Evolutionary conservation across 2,329 filamentous ascomycete genomes (phyloP), one percentile per base, ranked within the genome.

Genomic region (Pseudogymnoascus sp.): DNA sequence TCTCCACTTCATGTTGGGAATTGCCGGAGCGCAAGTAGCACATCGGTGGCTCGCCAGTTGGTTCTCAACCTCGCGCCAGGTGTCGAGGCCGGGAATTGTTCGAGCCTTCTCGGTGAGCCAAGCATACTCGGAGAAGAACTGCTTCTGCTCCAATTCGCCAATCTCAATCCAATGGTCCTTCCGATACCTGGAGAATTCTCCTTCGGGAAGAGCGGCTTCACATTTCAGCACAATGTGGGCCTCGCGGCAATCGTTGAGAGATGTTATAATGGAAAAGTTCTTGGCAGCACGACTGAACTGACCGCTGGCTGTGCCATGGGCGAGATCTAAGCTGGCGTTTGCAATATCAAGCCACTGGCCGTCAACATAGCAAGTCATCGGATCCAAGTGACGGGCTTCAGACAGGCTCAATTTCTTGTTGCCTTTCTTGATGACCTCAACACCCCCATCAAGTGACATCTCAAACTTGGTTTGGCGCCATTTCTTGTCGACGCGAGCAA

Each of bases 401-500:
- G 36, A 17, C 15, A 61, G 13, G 10, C 50, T 35, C 24, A 37
- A 11, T 11, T 58, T 50, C 17, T 61, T 54, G 29, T 35, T 35
- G 31, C 33, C 40, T 5, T 17, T 57, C 35, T 60, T 61, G 26
- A 54, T 58, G 15, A 40, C 58, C 9, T 39, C 40, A 44, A 54
- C 29, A 40, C n/a, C 29, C 58, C 63, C 40, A 17, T 33, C 47
- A 33, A 54, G 29, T 17, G 47, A 54, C 47, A 54, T 54, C 35
- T 41, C 62, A 65, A 47, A 40, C 33, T 50, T 58, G 8, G 68
- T 73, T 11, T 77, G 75, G 29, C 75, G 70, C 77, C 80, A 84
- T 8, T 63, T 63, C n/a, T 74, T 69, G 5, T 75, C 70, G n/a
- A 85, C 60, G 11, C 72, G 73, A 2, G 78, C 81, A 33, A 84